phyloP scores from a whole-genome alignment of 495 filamentous ascomycete species.

The Mycothermus thermophilus region DNA sequence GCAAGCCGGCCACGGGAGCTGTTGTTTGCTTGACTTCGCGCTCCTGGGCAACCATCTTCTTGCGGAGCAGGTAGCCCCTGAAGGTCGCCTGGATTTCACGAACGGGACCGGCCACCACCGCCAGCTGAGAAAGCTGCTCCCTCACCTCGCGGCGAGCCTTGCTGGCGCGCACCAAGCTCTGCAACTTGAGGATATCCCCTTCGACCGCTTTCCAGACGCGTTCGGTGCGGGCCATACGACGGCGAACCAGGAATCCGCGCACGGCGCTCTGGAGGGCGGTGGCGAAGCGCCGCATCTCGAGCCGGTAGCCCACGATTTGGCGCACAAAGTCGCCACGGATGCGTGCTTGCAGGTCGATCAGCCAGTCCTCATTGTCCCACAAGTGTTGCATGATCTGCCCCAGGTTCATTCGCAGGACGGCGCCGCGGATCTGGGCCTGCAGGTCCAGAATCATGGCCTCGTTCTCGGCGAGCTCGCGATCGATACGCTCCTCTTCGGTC shows the following conservation, averaged over 20 bases:
- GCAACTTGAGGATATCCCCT: constrained; percentile 58
- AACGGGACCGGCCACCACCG: constrained; percentile 42
- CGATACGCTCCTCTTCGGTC: constrained; percentile 77
- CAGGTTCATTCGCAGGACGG: constrained; percentile 59
- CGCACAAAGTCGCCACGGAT: constrained; percentile 58
- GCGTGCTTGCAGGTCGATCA: constrained; percentile 70
- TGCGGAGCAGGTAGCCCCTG: constrained; percentile 43
- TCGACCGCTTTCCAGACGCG: constrained; percentile 58
- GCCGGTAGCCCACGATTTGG: constrained; percentile 62
- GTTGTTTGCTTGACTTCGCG: constrained; percentile 35
- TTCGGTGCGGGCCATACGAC: constrained; percentile 44
- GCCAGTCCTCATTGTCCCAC: constrained; percentile 73
- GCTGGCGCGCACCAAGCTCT: constrained; percentile 66
- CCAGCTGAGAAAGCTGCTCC: constrained; percentile 46
- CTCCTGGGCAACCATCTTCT: constrained; percentile 36
- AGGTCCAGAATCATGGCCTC: constrained; percentile 60
- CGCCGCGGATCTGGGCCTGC: constrained; percentile 77
- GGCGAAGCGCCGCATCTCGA: constrained; percentile 67
- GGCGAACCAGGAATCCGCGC: constrained; percentile 66
- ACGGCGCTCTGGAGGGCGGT: constrained; percentile 62
- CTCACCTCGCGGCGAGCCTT: constrained; percentile 58
- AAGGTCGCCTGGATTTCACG: constrained; percentile 58
- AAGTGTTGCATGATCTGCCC: constrained; percentile 73
- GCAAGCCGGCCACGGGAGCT: constrained; percentile 34
- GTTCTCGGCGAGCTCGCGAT: constrained; percentile 67